Evolutionary conservation across 306 rosid genomes (phyloP).

Genomic region (Hippophae rhamnoides): DNA sequence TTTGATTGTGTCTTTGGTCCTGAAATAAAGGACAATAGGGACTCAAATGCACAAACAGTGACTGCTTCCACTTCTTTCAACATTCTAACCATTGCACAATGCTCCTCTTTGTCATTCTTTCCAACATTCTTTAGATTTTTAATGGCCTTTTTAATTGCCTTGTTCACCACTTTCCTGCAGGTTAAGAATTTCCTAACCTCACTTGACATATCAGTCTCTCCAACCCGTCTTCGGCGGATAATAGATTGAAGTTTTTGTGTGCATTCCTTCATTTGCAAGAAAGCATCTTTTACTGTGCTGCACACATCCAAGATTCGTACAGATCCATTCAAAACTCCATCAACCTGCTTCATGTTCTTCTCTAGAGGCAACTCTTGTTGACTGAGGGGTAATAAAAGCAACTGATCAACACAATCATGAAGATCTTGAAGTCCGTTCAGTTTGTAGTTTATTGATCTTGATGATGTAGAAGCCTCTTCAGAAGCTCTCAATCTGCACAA

Average conservation of each 20-base stretch:
- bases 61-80: slow-evolving; percentile 26
- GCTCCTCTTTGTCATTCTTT: background rate
- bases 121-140: slow-evolving; percentile 2
- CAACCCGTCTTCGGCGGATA: slow-evolving; percentile 13
- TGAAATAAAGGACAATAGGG: slow-evolving; percentile 21
- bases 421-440: slow-evolving; percentile 29
- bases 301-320: slow-evolving; percentile 26
- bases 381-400: slow-evolving; percentile 25
- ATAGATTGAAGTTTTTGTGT: slow-evolving; percentile 26
- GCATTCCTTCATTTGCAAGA: slow-evolving; percentile 18
- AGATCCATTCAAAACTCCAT: slow-evolving; percentile 34
- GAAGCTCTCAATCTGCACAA: slow-evolving; percentile 20
- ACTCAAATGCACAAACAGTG: slow-evolving; percentile 17
- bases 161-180: slow-evolving; percentile 27
- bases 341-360: slow-evolving; percentile 15
- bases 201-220: slow-evolving; percentile 4
- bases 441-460: slow-evolving; percentile 18
- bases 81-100: slow-evolving; percentile 9
- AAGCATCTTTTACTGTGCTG: slow-evolving; percentile 1
- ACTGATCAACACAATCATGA: slow-evolving; percentile 26
- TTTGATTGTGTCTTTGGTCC: slow-evolving; percentile 13
- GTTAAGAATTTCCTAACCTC: slow-evolving; percentile 29
- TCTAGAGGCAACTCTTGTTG: slow-evolving; percentile 25
- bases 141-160: slow-evolving; percentile 20
- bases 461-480: slow-evolving; percentile 17